A percentile compares a stretch with the other conserved stretches of the same genome.
Conservation (phyloP, 352 stramenopile genomes). For the Globisporangium echinulatum region DNA sequence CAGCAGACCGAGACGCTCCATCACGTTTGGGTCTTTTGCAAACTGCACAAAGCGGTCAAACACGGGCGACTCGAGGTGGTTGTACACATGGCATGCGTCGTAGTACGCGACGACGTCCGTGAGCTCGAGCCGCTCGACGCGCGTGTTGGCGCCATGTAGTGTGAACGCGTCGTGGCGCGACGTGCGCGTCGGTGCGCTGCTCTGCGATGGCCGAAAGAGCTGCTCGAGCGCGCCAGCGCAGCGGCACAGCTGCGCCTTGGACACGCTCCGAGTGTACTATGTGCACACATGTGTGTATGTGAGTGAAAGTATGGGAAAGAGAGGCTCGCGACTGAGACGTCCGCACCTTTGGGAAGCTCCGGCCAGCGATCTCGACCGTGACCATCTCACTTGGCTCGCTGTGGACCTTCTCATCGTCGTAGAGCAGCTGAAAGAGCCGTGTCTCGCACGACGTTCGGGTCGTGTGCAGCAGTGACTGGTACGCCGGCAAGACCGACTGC, state of each 20-base stretch:
- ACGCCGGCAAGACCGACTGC: conserved; percentile 33
- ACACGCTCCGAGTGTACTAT: conserved; percentile 41
- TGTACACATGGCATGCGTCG: conserved; percentile 43
- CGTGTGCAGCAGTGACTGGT: conserved; percentile 40
- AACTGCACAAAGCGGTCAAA: conserved; percentile 64
- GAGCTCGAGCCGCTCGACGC: conserved; percentile 47
- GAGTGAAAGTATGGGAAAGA: background rate
- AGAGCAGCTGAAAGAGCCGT: conserved; percentile 57
- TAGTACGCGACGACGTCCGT: conserved; percentile 61
- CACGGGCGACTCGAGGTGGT: conserved; percentile 64
- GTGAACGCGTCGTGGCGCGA: conserved; percentile 47
- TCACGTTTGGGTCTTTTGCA: conserved; percentile 50
- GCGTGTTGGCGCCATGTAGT: conserved; percentile 25
- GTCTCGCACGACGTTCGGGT: conserved; percentile 51
- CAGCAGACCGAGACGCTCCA: conserved; percentile 45
- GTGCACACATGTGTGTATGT: background rate
- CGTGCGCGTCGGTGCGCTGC: conserved; percentile 12
- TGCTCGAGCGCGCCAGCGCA: conserved; percentile 44
- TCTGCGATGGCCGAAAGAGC: conserved; percentile 30
- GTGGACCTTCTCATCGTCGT: conserved; percentile 51
- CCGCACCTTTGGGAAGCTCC: conserved; percentile 55
- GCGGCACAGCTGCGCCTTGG: conserved; percentile 43
- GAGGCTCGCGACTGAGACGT: background rate
- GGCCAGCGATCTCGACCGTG: conserved; percentile 41
- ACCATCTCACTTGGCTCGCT: conserved; percentile 38